phyloP scores from a whole-genome alignment of 495 filamentous ascomycete species.

The Tuber calosporum region DNA sequence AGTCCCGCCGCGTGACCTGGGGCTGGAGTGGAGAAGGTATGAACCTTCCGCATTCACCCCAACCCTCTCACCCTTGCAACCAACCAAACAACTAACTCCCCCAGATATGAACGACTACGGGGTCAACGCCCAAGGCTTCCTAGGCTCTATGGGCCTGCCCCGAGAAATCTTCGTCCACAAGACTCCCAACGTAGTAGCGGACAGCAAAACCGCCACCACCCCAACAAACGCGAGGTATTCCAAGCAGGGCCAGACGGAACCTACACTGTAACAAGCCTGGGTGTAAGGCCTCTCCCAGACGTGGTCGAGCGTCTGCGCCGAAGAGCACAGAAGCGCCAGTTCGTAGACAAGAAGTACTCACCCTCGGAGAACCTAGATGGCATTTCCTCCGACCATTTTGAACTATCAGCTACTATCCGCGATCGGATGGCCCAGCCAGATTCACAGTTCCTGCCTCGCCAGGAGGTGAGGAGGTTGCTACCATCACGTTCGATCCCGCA shows the following conservation, averaged over 20 bases:
- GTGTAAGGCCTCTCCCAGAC: conserved; percentile 43
- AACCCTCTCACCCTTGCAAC: neutral
- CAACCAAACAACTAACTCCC: neutral
- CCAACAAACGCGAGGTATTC: conserved; percentile 19
- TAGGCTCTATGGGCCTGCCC: conserved; percentile 45
- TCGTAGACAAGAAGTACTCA: conserved; percentile 8
- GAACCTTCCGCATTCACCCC: neutral
- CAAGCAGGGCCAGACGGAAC: conserved; percentile 32
- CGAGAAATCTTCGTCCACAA: conserved; percentile 45
- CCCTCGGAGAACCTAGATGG: neutral
- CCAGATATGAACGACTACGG: conserved; percentile 42
- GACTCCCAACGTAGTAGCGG: conserved; percentile 39
- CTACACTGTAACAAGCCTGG: conserved; percentile 45
- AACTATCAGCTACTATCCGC: conserved; percentile 17
- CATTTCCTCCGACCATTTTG: conserved; percentile 13
- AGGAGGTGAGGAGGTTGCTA: conserved; percentile 35
- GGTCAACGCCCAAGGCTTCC: conserved; percentile 45
- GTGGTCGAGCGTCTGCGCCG: conserved; percentile 37
- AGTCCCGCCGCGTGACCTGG: conserved; percentile 45
- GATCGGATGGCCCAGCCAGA: conserved; percentile 14
- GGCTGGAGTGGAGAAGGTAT: conserved; percentile 45
- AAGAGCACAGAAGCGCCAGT: neutral
- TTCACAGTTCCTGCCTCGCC: conserved; percentile 26
- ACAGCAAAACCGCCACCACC: conserved; percentile 33
- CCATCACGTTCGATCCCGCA: conserved; percentile 39